Evolutionary conservation across 352 stramenopile genomes (phyloP).

Genomic region (Globisporangium abappressorium): DNA sequence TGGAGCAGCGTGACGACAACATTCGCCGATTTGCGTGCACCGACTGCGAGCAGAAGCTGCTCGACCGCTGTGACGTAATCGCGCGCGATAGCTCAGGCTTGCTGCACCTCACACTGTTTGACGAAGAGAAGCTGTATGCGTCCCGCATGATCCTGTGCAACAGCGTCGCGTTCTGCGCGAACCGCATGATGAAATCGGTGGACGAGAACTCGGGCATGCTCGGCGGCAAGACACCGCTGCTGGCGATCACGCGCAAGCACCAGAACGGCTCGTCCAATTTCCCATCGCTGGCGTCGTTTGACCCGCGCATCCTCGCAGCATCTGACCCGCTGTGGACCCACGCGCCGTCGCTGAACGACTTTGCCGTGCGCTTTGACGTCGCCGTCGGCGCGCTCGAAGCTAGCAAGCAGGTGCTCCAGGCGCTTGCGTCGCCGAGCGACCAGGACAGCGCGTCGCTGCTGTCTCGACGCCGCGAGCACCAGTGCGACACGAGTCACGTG

Average conservation of each 20-base stretch:
- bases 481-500: constrained; percentile 36
- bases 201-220: constrained; percentile 28
- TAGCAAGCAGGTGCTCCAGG: constrained; percentile 39
- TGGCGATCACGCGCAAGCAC: constrained; percentile 43
- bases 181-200: constrained; percentile 67
- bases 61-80: constrained; percentile 35
- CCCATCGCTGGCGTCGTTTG: constrained; percentile 46
- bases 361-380: constrained; percentile 53
- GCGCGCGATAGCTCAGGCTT: constrained; percentile 28
- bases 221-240: constrained; percentile 38
- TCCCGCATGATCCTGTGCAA: constrained; percentile 83
- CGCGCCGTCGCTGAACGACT: constrained; percentile 58
- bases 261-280: constrained; percentile 35
- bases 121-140: constrained; percentile 78
- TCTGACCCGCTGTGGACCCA: constrained; percentile 62
- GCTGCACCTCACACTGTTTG: constrained; percentile 62
- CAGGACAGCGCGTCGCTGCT: background rate
- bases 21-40: constrained; percentile 32
- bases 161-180: constrained; percentile 65
- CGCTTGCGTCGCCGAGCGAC: constrained; percentile 17
- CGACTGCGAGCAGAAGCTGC: constrained; percentile 43
- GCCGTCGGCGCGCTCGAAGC: constrained; percentile 44
- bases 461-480: constrained; percentile 29
- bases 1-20: constrained; percentile 54
- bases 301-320: constrained; percentile 49